Evolutionary conservation across 2,329 filamentous ascomycete genomes (phyloP), one percentile per base, ranked within the genome.

Genomic region (Talaromyces sp.): DNA sequence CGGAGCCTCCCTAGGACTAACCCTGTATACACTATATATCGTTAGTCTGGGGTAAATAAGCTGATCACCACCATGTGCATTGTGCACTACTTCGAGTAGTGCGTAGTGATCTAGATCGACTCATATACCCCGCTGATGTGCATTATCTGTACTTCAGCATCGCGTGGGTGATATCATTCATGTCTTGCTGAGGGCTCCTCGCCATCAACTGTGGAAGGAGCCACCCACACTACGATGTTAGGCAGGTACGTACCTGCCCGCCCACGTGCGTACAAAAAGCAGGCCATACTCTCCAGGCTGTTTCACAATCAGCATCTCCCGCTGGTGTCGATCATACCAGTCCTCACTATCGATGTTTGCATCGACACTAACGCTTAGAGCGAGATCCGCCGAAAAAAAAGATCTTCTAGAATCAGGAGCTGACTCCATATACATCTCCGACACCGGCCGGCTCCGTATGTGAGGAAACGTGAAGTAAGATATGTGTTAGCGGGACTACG

Each of bases 401-500:
- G 31, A 37, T 35, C 31, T 23, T 37, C 50, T 54, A 35, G 31
- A 54, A 11, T 33, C n/a, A 8, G 33, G 25, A 18, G 48, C 16
- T 52, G 48, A 52, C 8, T 33, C 25, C 28, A n/a, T 33, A 52
- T 48, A 16, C 7, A 52, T 52, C 48, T 54, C 48, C 18, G 50
- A 54, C 50, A 54, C 50, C 50, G 50, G 50, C 50, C 50, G 50
- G 50, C 28, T 54, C 50, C 50, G 50, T 23, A 18, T 54, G 48
- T 16, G 16, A 35, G 11, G 14, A 50, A 50, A 7, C 25, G 25
- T 31, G 28, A 12, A 21, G 28, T 35, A 54, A 7, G 16, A 28
- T n/a, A n/a, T n/a, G n/a, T n/a, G n/a, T n/a, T n/a, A n/a, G n/a
- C n/a, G n/a, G 31, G n/a, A 54, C 48, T 35, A 54, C 48, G n/a